Evolutionary conservation across 1,284 basidiomycete genomes (phyloP).

Genomic region (Naganishia cerealis): DNA sequence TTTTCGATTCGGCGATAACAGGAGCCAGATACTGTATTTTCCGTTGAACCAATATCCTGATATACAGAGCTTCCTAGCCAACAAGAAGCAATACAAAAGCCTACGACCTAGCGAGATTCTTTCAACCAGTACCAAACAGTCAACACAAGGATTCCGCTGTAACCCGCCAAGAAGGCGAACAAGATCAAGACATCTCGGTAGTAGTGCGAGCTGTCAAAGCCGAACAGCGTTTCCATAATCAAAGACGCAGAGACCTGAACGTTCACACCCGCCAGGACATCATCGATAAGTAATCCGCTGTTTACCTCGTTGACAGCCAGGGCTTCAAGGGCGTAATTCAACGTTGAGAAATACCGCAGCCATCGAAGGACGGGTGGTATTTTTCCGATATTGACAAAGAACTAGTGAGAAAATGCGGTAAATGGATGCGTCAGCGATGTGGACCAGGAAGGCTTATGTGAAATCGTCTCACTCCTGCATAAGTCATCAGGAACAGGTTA

Average conservation of each 20-base stretch:
- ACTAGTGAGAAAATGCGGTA: conserved; percentile 40
- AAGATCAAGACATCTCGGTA: conserved; percentile 71
- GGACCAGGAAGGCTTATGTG: neutral
- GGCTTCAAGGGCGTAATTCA: conserved; percentile 70
- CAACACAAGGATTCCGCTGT: conserved; percentile 66
- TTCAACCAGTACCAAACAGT: conserved; percentile 45
- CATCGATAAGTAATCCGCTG: conserved; percentile 76
- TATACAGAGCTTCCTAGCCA: neutral
- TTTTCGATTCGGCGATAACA: too few species aligned
- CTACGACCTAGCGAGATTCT: conserved; percentile 26
- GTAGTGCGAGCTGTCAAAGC: conserved; percentile 72
- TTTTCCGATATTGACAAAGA: conserved; percentile 71
- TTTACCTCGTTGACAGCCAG: conserved; percentile 83
- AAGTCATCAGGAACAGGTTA: conserved; percentile 75
- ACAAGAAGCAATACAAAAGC: neutral
- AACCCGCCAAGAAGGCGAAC: conserved; percentile 78
- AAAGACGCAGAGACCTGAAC: conserved; percentile 72
- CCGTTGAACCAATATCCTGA: neutral
- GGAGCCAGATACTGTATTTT: too few species aligned
- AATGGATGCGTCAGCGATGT: conserved; percentile 15
- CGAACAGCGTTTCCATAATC: conserved; percentile 79
- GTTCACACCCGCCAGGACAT: conserved; percentile 75
- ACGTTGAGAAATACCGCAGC: conserved; percentile 66
- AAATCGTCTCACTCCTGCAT: conserved; percentile 62
- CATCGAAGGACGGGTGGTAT: conserved; percentile 82